These are phyloP conservation scores for Cutaneotrichosporon sp. DNA, from an alignment of 1,284 basidiomycete genomes.

Conservation along the genomic window DNA sequence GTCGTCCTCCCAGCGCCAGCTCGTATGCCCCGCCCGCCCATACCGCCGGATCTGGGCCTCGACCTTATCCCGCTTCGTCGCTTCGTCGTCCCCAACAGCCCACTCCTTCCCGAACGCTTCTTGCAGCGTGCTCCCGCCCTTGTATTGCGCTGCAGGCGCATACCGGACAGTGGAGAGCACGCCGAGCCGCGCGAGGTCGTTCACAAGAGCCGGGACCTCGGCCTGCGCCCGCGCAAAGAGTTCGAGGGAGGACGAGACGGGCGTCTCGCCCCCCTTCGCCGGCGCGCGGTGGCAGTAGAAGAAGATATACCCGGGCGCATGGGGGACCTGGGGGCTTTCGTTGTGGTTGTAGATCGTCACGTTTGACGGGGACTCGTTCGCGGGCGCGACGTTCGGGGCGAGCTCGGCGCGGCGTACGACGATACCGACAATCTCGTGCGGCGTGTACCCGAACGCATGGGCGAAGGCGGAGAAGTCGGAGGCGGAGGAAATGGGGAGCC, in stretches of 20 bases:
- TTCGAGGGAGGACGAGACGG: conserved; percentile 13
- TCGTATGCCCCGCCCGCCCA: conserved; percentile 11
- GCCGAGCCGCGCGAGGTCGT: conserved; percentile 7
- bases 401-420: conserved; percentile 13
- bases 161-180: conserved; percentile 10
- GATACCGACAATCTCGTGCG: conserved; percentile 20
- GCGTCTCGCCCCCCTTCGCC: conserved; percentile 17
- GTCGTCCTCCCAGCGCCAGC: conserved; percentile 18
- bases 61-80: conserved; percentile 5
- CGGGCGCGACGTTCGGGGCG: conserved; percentile 19
- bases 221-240: conserved; percentile 12
- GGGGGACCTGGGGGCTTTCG: conserved; percentile 18
- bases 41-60: conserved; percentile 19
- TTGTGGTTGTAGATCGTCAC: conserved; percentile 19
- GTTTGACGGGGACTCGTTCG: conserved; percentile 16
- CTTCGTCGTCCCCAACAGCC: conserved; percentile 9
- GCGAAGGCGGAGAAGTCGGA: conserved; percentile 12
- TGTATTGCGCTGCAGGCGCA: conserved; percentile 8
- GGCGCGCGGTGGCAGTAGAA: conserved; percentile 14
- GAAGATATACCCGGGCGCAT: conserved; percentile 18
- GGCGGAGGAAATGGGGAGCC: conserved; percentile 1
- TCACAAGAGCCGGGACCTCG: conserved; percentile 19
- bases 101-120: conserved; percentile 21
- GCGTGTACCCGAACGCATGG: conserved; percentile 11
- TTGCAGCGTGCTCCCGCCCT: conserved; percentile 10